These are phyloP conservation scores for Triglochin maritima DNA, from an alignment of 106 monocot species.

Conservation along the genomic window DNA sequence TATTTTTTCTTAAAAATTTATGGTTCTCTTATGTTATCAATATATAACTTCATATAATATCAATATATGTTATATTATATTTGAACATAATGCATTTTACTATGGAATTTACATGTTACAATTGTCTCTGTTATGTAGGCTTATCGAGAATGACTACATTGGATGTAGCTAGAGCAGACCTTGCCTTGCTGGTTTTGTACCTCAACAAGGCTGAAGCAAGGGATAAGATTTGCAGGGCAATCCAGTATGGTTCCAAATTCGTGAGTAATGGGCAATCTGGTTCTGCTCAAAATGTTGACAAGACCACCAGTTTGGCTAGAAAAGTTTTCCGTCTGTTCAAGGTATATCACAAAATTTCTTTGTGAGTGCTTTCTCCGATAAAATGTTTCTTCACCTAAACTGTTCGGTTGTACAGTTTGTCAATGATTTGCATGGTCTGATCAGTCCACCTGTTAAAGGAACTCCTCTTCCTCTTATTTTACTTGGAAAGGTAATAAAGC, in stretches of 20 bases:
- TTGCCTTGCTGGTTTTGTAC: constrained; percentile 65
- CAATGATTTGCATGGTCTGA: constrained; percentile 83
- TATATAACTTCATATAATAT: no score
- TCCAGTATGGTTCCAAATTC: constrained; percentile 87
- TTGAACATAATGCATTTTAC: no score
- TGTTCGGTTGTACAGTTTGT: constrained; percentile 51
- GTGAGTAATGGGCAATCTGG: constrained; percentile 78
- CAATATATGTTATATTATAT: no score
- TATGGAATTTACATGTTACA: no score
- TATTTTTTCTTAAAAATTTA: no score
- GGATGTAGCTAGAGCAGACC: constrained; percentile 63
- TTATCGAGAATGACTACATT: constrained; percentile 40
- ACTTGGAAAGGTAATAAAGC: constrained; percentile 18
- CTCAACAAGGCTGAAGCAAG: constrained; percentile 87
- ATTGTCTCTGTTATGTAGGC: no score
- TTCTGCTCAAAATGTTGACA: constrained; percentile 75
- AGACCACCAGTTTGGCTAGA: constrained; percentile 73
- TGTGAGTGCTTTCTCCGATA: background rate
- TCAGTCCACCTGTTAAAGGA: constrained; percentile 54
- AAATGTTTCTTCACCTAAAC: background rate
- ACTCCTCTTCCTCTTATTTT: constrained; percentile 72
- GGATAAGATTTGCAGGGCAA: constrained; percentile 88
- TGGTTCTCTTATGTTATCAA: no score
- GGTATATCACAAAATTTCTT: constrained; percentile 14
- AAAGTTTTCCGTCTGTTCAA: constrained; percentile 90